A percentile compares a stretch with the other conserved stretches of the same genome.
Conservation (phyloP, 2,329 filamentous ascomycete genomes). For the Claviceps monticola region DNA sequence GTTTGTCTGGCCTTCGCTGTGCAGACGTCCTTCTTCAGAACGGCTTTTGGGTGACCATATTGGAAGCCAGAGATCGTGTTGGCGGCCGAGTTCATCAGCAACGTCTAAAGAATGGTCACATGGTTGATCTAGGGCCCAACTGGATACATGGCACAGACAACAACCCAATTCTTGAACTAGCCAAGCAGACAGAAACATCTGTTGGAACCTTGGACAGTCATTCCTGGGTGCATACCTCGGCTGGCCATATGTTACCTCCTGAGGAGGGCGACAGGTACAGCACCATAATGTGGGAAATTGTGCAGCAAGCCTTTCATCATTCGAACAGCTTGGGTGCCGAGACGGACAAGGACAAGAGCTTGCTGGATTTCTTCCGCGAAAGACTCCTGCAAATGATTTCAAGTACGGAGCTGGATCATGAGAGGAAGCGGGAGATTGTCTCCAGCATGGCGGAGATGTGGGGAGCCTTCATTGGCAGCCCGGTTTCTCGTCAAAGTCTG, state of each 20-base stretch:
- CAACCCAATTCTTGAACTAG: constrained; percentile 57
- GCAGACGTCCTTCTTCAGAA: constrained; percentile 51
- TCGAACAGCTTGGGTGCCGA: constrained; percentile 42
- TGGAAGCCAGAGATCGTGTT: constrained; percentile 53
- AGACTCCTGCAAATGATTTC: constrained; percentile 32
- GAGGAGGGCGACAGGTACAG: constrained; percentile 33
- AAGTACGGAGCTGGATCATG: constrained; percentile 25
- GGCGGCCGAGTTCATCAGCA: constrained; percentile 50
- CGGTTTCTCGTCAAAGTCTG: constrained; percentile 50
- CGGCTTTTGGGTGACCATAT: constrained; percentile 52
- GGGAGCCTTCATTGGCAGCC: constrained; percentile 58
- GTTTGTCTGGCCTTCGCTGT: constrained; percentile 56
- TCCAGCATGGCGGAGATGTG: constrained; percentile 48
- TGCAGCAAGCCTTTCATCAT: constrained; percentile 52
- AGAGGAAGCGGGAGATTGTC: constrained; percentile 28
- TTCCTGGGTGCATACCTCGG: constrained; percentile 41
- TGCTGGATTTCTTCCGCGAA: constrained; percentile 39
- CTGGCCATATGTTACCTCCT: constrained; percentile 35
- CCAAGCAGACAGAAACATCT: constrained; percentile 42
- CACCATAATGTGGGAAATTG: constrained; percentile 51
- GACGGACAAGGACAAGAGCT: constrained; percentile 32
- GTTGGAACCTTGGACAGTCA: constrained; percentile 35
- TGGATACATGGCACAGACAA: constrained; percentile 65
- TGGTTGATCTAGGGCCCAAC: constrained; percentile 55
- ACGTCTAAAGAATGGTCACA: constrained; percentile 30